Base-by-base conservation (phyloP, 2,329 filamentous ascomycete genomes). In the Monilinia fructigena region DNA sequence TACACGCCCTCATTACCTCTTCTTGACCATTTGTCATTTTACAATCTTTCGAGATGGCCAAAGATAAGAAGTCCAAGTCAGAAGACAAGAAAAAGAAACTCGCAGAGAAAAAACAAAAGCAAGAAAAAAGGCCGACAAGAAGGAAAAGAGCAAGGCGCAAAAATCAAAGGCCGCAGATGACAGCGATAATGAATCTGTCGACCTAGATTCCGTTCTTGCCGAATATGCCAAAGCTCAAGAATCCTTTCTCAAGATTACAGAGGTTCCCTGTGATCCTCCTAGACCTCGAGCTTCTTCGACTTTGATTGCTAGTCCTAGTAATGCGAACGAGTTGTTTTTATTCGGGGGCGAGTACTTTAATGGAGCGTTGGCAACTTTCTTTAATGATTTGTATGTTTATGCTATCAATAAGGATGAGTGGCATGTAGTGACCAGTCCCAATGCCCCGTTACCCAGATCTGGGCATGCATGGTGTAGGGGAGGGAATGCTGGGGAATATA, bases 301-400 rank as follows among this genome's bases (percentile, higher is more conserved):
- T 0, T 80, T 99, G 67, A 84, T 97, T 71, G 92, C 92, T 26
- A 94, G 90, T 50, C 95, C 95, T 1, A 86, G 89, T 42, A 94
- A 96, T 79, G 86, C 85, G 73, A 96, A 95, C 78, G 93, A 96
- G 76, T 80, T 99, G 66, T 88, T 98, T 71, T 80, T 98, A 6
- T 99, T 96, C 77, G 95, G 94, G 20, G 95, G 95, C 71, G 95
- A 99, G 81, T 96, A 93, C 76, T 98, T 92, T 80, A 96, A 98
- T 79, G 95, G 95, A 5, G 90, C 91, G 2, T 81, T 95, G 66
- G 95, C 94, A 4, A 86, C 84, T 59, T 89, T 89, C 77, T 89
- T 83, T 78, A 88, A 88, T 75, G 86, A 89, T 75, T 78, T 89
- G 74, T 82, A 87, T 78, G 81, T 89, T 71, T 89, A 89, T 79